Percentiles rank a stretch among this genome's conserved stretches.
These are phyloP conservation scores for Malus hybrid DNA, from an alignment of 331 rosid genomes.

Conservation along the genomic window DNA sequence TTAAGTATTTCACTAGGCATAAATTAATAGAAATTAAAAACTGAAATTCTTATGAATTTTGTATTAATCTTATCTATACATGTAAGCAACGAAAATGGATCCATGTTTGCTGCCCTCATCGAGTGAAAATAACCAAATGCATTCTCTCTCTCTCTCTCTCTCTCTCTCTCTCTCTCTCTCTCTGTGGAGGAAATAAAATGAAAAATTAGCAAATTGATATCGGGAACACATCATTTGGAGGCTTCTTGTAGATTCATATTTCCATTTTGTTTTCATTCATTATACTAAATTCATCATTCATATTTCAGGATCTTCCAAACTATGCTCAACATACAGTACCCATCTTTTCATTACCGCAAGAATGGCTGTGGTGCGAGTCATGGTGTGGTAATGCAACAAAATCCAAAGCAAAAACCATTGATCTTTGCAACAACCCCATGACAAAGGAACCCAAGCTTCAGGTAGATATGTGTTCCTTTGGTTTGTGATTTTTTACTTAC, in stretches of 20 bases:
- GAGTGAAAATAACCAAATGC: not conserved
- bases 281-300: conserved; percentile 13
- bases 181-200: not conserved
- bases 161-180: not conserved
- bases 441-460: conserved; percentile 98
- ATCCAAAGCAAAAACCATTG: conserved; percentile 87
- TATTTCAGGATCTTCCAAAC: conserved; percentile 96
- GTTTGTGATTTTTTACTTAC: conserved; percentile 4
- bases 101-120: not conserved
- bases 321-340: conserved; percentile 95
- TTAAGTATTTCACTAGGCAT: too few relatives aligned
- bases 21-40: too few relatives aligned
- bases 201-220: not conserved
- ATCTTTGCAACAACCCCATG: conserved; percentile 99
- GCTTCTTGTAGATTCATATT: not conserved
- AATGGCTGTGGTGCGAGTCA: conserved; percentile 99
- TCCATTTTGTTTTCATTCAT: not conserved
- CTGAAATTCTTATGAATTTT: too few relatives aligned
- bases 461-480: conserved; percentile 34
- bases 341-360: conserved; percentile 91
- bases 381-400: conserved; percentile 99
- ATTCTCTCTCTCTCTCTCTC: not conserved
- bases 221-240: not conserved
- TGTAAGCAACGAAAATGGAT: not conserved
- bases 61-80: too few relatives aligned